These are phyloP conservation scores for Colletotrichum phormii DNA, from an alignment of 2,329 filamentous ascomycete species.

Conservation along the genomic window DNA sequence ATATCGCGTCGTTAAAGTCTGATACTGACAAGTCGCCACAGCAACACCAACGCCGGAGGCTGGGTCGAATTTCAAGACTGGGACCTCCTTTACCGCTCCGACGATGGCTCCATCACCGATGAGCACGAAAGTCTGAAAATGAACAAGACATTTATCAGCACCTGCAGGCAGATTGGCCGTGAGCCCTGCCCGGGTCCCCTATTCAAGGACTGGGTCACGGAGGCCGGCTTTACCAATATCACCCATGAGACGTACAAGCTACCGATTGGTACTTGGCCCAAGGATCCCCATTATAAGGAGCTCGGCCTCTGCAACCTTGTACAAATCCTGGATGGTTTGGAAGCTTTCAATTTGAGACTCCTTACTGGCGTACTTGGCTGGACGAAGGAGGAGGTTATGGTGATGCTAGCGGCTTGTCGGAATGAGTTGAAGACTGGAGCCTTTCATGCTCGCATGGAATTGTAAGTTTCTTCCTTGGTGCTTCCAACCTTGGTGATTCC, in stretches of 20 bases:
- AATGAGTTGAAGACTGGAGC: constrained; percentile 44
- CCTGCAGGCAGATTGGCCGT: constrained; percentile 37
- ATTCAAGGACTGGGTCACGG: constrained; percentile 43
- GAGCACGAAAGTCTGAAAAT: constrained; percentile 39
- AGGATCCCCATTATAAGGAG: constrained; percentile 38
- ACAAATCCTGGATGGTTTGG: constrained; percentile 39
- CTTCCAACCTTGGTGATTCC: too few species aligned
- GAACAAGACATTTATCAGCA: constrained; percentile 38
- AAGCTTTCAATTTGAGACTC: constrained; percentile 41
- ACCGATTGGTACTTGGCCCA: constrained; percentile 44
- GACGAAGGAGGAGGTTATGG: constrained; percentile 40
- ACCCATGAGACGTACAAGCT: constrained; percentile 47
- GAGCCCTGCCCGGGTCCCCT: constrained; percentile 41
- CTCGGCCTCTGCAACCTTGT: constrained; percentile 34
- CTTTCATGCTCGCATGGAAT: constrained; percentile 42
- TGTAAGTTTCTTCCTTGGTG: constrained; percentile 30
- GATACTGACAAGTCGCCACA: constrained; percentile 7
- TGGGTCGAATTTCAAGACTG: constrained; percentile 47
- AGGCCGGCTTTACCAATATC: constrained; percentile 51
- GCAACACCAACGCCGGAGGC: constrained; percentile 49
- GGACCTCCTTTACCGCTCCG: constrained; percentile 41
- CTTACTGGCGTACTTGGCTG: constrained; percentile 47
- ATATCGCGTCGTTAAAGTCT: not conserved
- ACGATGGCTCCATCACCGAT: constrained; percentile 43
- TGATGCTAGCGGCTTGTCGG: constrained; percentile 43